Conservation (phyloP, 1,139 yeast genomes). For the Suhomyces ambrosiae region DNA sequence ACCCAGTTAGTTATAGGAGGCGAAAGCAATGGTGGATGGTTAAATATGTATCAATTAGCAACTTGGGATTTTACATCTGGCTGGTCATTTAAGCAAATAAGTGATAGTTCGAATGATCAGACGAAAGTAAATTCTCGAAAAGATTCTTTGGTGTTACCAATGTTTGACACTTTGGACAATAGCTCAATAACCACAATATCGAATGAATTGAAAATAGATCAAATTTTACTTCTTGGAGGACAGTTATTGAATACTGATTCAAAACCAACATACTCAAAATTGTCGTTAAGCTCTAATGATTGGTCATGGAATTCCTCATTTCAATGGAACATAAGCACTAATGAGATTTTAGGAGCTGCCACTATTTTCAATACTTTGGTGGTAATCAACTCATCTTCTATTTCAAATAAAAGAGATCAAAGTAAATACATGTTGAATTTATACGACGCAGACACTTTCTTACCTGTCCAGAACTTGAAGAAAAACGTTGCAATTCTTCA, state of each 20-base stretch:
- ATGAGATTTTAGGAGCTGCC: constrained; percentile 43
- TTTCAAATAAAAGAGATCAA: constrained; percentile 17
- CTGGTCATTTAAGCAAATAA: constrained; percentile 53
- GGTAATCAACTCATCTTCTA: constrained; percentile 28
- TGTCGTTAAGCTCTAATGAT: constrained; percentile 33
- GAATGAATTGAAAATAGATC: constrained; percentile 25
- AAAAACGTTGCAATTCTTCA: constrained; percentile 13
- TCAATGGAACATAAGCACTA: constrained; percentile 18
- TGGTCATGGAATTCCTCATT: constrained; percentile 47
- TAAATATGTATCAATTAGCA: constrained; percentile 61
- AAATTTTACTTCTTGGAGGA: constrained; percentile 45
- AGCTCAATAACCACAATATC: constrained; percentile 21
- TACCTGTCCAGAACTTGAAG: constrained; percentile 24
- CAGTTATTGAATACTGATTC: constrained; percentile 30
- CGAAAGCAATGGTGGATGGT: constrained; percentile 54
- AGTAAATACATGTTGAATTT: constrained; percentile 28
- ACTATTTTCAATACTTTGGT: constrained; percentile 47
- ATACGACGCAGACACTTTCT: constrained; percentile 28
- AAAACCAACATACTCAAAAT: constrained; percentile 42
- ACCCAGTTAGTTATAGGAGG: constrained; percentile 56
- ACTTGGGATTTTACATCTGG: constrained; percentile 59
- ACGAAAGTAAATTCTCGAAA: constrained; percentile 48
- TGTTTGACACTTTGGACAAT: constrained; percentile 31
- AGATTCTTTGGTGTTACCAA: constrained; percentile 49
- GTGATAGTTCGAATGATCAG: constrained; percentile 21